phyloP scores from a whole-genome alignment of 179 eudicot genomes.

The Beta corolliflora region DNA sequence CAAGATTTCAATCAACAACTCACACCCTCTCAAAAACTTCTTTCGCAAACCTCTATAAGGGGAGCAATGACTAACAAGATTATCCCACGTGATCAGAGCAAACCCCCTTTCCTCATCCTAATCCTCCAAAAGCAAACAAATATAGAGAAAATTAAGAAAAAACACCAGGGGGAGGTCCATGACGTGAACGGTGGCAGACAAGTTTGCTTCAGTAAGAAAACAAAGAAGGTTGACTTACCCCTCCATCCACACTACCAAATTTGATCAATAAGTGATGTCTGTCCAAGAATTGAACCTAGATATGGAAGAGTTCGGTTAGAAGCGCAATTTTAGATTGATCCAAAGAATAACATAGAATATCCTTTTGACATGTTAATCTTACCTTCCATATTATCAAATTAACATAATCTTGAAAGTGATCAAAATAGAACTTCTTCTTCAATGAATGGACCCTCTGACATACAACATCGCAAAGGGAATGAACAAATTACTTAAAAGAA shows the following conservation, averaged over 20 bases:
- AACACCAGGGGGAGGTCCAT: neutral
- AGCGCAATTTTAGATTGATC: too few species aligned
- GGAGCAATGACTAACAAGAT: neutral
- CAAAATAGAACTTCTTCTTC: constrained; percentile 96
- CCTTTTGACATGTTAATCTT: constrained; percentile 14
- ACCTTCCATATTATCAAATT: constrained; percentile 97
- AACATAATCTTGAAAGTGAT: constrained; percentile 85
- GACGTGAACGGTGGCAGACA: neutral
- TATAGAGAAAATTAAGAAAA: neutral
- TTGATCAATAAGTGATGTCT: constrained; percentile 91
- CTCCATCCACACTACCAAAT: constrained; percentile 98
- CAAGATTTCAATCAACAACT: constrained; percentile 19
- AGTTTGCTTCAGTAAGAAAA: neutral
- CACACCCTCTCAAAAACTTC: constrained; percentile 15
- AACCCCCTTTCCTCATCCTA: neutral
- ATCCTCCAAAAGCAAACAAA: neutral
- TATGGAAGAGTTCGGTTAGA: constrained; percentile 7
- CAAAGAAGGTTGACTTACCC: constrained; percentile 50
- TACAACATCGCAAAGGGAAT: constrained; percentile 27
- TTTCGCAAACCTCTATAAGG: neutral
- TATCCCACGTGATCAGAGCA: neutral
- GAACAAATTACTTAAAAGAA: constrained; percentile 14
- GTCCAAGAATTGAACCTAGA: constrained; percentile 93
- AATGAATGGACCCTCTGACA: constrained; percentile 84
- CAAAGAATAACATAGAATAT: constrained; percentile 1